Evolutionary conservation across 2,329 filamentous ascomycete genomes (phyloP).

Genomic region (Diaporthe citrichinensis): DNA sequence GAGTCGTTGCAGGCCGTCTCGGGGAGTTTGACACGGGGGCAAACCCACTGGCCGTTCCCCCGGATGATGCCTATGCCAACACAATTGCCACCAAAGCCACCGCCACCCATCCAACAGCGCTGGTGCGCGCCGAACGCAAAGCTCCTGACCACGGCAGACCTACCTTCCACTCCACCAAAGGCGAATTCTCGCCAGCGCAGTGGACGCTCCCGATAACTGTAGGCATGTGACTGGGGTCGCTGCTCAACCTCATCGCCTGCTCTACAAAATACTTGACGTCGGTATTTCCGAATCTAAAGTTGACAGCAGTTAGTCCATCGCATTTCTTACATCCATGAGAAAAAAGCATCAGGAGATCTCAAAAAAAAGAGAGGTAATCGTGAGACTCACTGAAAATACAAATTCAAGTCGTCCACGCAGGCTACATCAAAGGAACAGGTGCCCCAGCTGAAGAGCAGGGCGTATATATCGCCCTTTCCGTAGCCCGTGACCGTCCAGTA

Average conservation of each 20-base stretch:
- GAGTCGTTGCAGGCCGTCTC: neutral
- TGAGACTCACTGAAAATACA: neutral
- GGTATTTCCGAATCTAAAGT: neutral
- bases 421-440: neutral
- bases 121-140: neutral
- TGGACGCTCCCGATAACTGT: neutral
- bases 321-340: neutral
- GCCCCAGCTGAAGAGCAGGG: neutral
- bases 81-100: neutral
- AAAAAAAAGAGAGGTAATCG: neutral
- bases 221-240: neutral
- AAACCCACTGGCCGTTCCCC: neutral
- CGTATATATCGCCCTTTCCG: neutral
- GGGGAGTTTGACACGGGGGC: neutral
- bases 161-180: neutral
- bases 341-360: neutral
- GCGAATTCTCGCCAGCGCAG: neutral
- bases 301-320: neutral
- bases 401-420: constrained; percentile 1
- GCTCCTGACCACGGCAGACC: neutral
- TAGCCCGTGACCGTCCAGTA: neutral
- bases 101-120: neutral
- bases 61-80: neutral
- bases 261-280: neutral
- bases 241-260: neutral